These are phyloP conservation scores for Xenosphaeropsis pyriputrescens DNA, from an alignment of 2,329 filamentous ascomycete species.

Conservation along the genomic window DNA sequence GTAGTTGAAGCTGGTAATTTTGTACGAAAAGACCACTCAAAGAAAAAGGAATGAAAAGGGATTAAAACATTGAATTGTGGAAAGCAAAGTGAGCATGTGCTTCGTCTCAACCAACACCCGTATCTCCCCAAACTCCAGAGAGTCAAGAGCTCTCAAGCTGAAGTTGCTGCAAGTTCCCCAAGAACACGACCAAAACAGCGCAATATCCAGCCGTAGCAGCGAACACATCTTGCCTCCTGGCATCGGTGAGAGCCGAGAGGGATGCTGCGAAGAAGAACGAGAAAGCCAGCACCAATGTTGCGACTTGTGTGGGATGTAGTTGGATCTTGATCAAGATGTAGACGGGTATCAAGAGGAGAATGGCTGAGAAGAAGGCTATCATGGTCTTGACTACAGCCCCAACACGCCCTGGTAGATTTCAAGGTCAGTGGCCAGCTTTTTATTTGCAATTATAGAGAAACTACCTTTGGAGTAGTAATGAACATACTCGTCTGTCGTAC, in stretches of 20 bases:
- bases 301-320: slow-evolving; percentile 1
- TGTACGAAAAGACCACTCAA: no score
- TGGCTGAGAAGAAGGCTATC: slow-evolving; percentile 7
- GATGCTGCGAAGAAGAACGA: slow-evolving; percentile 5
- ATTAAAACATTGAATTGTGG: no score
- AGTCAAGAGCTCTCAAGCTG: no score
- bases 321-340: slow-evolving; percentile 3
- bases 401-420: neutral
- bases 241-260: slow-evolving; percentile 9
- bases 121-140: no score
- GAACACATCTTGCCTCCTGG: slow-evolving; percentile 13
- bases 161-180: slow-evolving; percentile 7
- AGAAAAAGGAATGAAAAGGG: no score
- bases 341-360: slow-evolving; percentile 10
- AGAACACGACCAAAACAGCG: slow-evolving; percentile 8
- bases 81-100: no score
- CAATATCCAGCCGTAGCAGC: slow-evolving; percentile 12
- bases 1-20: no score
- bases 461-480: no score
- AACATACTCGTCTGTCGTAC: no score
- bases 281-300: slow-evolving; percentile 9
- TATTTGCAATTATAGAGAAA: no score
- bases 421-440: no score
- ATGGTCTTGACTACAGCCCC: slow-evolving; percentile 4
- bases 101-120: no score